phyloP scores from a whole-genome alignment of 345 rosid genomes.

The Balakata baccata region DNA sequence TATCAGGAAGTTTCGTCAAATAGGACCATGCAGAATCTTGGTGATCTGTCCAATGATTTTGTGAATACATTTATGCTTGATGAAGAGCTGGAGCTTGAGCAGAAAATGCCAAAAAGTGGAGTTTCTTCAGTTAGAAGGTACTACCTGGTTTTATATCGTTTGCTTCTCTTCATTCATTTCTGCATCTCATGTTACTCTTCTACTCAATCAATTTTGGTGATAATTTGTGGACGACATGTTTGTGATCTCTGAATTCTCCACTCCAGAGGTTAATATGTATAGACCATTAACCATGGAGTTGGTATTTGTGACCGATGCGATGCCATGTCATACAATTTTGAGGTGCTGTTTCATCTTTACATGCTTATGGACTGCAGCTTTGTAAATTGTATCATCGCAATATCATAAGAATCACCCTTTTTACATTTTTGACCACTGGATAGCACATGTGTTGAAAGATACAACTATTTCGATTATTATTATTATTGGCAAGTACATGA shows the following conservation, averaged over 20 bases:
- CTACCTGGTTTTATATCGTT: constrained; percentile 10
- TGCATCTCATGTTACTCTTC: background rate
- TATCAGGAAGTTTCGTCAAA: constrained; percentile 25
- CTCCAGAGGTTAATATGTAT: background rate
- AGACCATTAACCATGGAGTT: background rate
- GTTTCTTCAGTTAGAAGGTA: constrained; percentile 56
- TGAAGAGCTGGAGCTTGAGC: constrained; percentile 91
- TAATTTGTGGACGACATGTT: background rate
- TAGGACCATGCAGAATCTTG: constrained; percentile 32
- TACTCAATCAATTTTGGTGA: background rate
- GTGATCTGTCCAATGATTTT: constrained; percentile 62
- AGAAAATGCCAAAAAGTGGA: constrained; percentile 45
- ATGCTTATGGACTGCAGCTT: background rate
- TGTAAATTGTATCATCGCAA: background rate
- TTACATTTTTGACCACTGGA: background rate
- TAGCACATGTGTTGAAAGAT: background rate
- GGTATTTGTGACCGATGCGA: background rate
- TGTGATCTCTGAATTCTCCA: background rate
- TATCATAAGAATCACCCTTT: background rate
- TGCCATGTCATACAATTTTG: background rate
- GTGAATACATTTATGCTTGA: constrained; percentile 82
- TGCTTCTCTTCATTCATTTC: background rate
- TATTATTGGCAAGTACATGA: background rate
- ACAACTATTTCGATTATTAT: background rate
- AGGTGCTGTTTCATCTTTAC: too few relatives aligned